Conservation (phyloP, 495 filamentous ascomycete species). For the Aspergillus homomorphus region DNA sequence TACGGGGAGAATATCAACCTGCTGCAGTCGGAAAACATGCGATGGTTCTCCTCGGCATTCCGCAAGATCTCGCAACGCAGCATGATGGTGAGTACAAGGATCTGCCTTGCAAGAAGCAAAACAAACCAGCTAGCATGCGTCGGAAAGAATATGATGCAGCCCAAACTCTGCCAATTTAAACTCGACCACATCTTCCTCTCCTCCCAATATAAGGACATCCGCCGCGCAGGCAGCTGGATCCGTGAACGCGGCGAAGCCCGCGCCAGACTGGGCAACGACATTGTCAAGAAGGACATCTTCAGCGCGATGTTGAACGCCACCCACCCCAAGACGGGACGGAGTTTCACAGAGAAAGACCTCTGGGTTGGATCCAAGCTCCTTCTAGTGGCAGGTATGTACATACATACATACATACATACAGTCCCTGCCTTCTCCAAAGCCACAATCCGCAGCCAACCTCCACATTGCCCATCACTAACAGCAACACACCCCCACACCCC, state of each 20-base stretch:
- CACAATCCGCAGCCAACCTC: too few species aligned
- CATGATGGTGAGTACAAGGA: conserved; percentile 11
- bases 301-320: conserved; percentile 55
- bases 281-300: conserved; percentile 56
- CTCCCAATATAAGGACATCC: conserved; percentile 20
- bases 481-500: conserved; percentile 13
- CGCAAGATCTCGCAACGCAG: conserved; percentile 14
- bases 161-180: conserved; percentile 15
- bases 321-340: conserved; percentile 57
- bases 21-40: conserved; percentile 17
- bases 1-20: conserved; percentile 24
- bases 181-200: conserved; percentile 20
- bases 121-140: not conserved
- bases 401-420: too few species aligned
- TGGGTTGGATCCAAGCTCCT: conserved; percentile 58
- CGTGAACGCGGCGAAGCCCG: conserved; percentile 41
- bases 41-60: conserved; percentile 23
- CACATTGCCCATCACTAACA: too few species aligned
- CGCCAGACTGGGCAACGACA: conserved; percentile 20
- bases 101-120: not conserved
- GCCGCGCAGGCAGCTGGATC: conserved; percentile 17
- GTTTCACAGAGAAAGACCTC: conserved; percentile 54
- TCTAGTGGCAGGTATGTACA: conserved; percentile 20
- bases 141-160: conserved; percentile 12
- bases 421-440: too few species aligned